Evolutionary conservation across 352 stramenopile species (phyloP).

Genomic region (Pythium utonaiense): DNA sequence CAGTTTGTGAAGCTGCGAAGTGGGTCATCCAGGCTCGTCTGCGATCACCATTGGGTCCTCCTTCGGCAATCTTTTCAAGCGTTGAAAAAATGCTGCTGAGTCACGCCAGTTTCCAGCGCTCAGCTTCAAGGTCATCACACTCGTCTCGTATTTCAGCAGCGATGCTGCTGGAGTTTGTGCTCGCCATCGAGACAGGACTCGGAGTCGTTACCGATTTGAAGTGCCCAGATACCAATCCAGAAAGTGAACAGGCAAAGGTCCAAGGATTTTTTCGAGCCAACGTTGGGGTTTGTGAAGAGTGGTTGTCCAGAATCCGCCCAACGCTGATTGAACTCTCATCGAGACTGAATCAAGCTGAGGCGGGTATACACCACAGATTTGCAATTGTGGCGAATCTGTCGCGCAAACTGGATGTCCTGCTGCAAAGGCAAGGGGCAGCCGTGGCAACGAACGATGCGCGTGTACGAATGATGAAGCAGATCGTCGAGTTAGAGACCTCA

Average conservation of each 20-base stretch:
- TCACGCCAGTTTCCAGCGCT: conserved; percentile 24
- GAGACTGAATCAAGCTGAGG: conserved; percentile 8
- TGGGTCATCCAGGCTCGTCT: conserved; percentile 76
- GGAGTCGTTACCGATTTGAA: conserved; percentile 11
- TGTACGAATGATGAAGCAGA: conserved; percentile 10
- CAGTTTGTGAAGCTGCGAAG: conserved; percentile 44
- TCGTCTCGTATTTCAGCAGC: conserved; percentile 3
- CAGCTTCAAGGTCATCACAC: background rate
- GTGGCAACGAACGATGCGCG: background rate
- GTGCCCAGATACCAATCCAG: conserved; percentile 9
- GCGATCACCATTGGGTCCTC: conserved; percentile 70
- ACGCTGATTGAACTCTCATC: conserved; percentile 9
- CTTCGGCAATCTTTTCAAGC: conserved; percentile 68
- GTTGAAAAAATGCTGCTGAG: conserved; percentile 62
- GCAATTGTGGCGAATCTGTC: background rate
- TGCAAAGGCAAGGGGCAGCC: background rate
- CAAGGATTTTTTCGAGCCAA: conserved; percentile 28
- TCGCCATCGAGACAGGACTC: conserved; percentile 21
- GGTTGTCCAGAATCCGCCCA: conserved; percentile 21
- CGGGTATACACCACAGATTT: conserved; percentile 12
- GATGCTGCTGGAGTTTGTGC: conserved; percentile 25
- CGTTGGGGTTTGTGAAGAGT: conserved; percentile 25
- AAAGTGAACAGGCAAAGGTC: conserved; percentile 21
- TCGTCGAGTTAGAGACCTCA: conserved; percentile 14
- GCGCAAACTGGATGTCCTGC: conserved; percentile 14